Base-by-base conservation (phyloP, 1,284 basidiomycete genomes). In the Naganishia liquefaciens region DNA sequence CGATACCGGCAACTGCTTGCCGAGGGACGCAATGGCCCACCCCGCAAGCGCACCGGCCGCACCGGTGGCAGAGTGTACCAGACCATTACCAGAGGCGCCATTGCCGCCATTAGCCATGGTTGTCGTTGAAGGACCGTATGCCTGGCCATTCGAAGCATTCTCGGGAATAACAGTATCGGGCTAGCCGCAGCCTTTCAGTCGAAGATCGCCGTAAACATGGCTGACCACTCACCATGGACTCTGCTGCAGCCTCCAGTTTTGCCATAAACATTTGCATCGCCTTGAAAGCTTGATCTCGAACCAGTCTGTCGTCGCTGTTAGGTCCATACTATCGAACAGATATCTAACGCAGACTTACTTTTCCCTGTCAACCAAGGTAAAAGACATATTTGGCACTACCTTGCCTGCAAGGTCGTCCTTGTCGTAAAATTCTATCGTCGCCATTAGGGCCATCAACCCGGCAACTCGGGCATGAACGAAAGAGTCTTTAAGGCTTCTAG, bases 401-500 rank as follows among this genome's bases (percentile, higher is more conserved):
- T 88, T 92, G 0, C 84, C 84, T 0, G 93, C 92, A n/a, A 96
- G 76, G 68, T 97, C 94, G 64, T 94, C 90, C 25, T 85, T 77
- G 61, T 90, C 93, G 70, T 92, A 99, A 68, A 88, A 90, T 37
- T 97, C 94, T 19, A 88, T 86, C 0, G 92, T 94, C 0, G 95
- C 93, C 88, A 94, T 95, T 71, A 98, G 86, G 17, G 93, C 91
- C 91, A 95, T 93, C 49, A 99, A 78, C 0, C 92, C 96, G 0
- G 95, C 95, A 0, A 97, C 92, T 33, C 96, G 84, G 0, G 93
- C 89, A 75, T 96, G 95, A 0, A 94, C 88, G 75, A 98, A 99
- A 0, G 86, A 79, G 76, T 99, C 96, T 73, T 93, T 93, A 53
- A 99, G 78, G 10, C 91, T 90, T 62, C 93, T 85, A 0, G 89